phyloP scores from a whole-genome alignment of 768 basidiomycete genomes.

The Dioszegia crocea region DNA sequence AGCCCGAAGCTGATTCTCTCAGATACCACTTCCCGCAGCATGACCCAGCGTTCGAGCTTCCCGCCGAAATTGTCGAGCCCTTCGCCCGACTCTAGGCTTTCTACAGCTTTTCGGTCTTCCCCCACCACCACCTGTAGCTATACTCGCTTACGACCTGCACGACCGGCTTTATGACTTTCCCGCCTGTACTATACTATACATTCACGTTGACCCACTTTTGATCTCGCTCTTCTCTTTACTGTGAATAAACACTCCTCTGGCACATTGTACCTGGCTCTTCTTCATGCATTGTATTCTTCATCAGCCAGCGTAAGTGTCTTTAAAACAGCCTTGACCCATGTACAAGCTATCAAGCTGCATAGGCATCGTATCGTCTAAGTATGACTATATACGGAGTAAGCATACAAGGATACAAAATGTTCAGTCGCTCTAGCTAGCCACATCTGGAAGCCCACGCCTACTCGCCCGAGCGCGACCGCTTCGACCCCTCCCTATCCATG shows the following conservation, averaged over 20 bases:
- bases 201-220: too few species aligned
- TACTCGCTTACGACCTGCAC: too few species aligned
- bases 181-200: too few species aligned
- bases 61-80: not conserved
- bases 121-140: too few species aligned
- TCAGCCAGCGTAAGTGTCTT: too few species aligned
- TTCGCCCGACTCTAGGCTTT: not conserved
- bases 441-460: not conserved
- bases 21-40: not conserved
- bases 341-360: not conserved
- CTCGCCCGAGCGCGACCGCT: conserved; percentile 3
- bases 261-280: too few species aligned
- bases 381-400: not conserved
- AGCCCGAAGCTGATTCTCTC: not conserved
- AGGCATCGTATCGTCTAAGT: not conserved
- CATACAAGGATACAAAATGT: not conserved
- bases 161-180: too few species aligned
- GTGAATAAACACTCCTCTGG: too few species aligned
- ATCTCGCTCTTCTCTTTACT: too few species aligned
- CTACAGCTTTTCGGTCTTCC: not conserved
- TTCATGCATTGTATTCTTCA: too few species aligned
- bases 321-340: too few species aligned
- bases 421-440: not conserved
- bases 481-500: conserved; percentile 9
- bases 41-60: not conserved